These are phyloP conservation scores for Neofusicoccum umdonicola DNA, from an alignment of 2,329 filamentous ascomycete species.

Conservation along the genomic window DNA sequence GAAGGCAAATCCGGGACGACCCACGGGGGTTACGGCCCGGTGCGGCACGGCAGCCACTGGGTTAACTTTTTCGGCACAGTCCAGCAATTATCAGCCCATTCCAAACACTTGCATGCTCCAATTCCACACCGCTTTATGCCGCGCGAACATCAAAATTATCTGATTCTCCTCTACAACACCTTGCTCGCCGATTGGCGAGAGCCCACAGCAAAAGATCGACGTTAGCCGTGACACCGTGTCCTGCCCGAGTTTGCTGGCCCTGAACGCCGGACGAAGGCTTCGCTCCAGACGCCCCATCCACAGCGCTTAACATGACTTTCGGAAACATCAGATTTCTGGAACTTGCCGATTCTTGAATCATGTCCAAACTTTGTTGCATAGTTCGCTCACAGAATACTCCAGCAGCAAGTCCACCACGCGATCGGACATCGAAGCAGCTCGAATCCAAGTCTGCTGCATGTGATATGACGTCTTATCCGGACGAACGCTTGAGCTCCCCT, in stretches of 20 bases:
- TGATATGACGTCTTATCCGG: no score
- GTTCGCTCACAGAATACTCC: no score
- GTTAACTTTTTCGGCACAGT: background rate
- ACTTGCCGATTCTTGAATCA: no score
- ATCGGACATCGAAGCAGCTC: no score
- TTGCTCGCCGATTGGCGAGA: background rate
- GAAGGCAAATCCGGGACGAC: slow-evolving; percentile 1
- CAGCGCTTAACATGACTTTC: no score
- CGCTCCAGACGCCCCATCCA: no score
- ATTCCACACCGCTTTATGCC: background rate
- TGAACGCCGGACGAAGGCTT: no score
- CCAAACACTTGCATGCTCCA: background rate
- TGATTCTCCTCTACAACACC: background rate
- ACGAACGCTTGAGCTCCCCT: no score
- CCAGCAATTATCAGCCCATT: background rate
- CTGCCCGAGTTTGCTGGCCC: background rate
- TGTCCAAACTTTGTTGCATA: no score
- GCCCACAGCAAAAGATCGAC: background rate
- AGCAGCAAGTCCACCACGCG: no score
- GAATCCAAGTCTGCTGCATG: no score
- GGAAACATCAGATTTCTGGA: no score
- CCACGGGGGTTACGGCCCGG: slow-evolving; percentile 4
- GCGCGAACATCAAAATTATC: background rate
- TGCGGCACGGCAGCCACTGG: background rate
- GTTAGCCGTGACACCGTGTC: background rate